Percentiles rank a stretch among this genome's conserved stretches.
These are phyloP conservation scores for Durotheca rogersii DNA, from an alignment of 495 filamentous ascomycete genomes.

Conservation along the genomic window DNA sequence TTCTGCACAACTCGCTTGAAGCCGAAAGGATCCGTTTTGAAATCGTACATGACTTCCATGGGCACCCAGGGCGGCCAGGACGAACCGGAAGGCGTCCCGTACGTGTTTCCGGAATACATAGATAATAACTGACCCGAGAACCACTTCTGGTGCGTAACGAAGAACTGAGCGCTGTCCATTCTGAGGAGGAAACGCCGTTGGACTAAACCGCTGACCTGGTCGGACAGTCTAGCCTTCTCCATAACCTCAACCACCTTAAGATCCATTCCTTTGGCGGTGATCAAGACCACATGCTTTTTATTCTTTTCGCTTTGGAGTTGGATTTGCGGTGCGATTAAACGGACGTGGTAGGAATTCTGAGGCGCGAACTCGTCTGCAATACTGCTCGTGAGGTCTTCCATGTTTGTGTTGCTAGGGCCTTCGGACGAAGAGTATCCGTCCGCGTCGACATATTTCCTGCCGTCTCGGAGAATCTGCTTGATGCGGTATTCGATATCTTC, in stretches of 20 bases:
- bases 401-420: constrained; percentile 39
- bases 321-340: constrained; percentile 94
- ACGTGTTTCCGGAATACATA: constrained; percentile 90
- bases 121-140: constrained; percentile 78
- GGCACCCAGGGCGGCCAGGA: constrained; percentile 98
- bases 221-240: constrained; percentile 88
- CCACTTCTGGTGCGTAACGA: constrained; percentile 89
- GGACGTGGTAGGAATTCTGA: constrained; percentile 90
- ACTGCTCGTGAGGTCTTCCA: constrained; percentile 66
- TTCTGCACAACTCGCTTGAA: constrained; percentile 93
- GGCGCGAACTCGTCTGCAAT: constrained; percentile 89
- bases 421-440: constrained; percentile 46
- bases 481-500: constrained; percentile 80
- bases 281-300: constrained; percentile 84
- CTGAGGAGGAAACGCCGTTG: constrained; percentile 90
- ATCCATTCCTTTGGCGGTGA: constrained; percentile 94
- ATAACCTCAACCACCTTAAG: constrained; percentile 95
- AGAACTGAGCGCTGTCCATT: constrained; percentile 97
- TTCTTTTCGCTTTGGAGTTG: constrained; percentile 99
- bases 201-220: constrained; percentile 91
- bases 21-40: constrained; percentile 84
- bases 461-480: constrained; percentile 80
- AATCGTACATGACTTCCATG: constrained; percentile 97
- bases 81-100: constrained; percentile 79
- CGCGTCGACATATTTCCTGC: constrained; percentile 76